Base-by-base conservation (phyloP, 352 stramenopile genomes). In the Phytophthora pseudosyringae region DNA sequence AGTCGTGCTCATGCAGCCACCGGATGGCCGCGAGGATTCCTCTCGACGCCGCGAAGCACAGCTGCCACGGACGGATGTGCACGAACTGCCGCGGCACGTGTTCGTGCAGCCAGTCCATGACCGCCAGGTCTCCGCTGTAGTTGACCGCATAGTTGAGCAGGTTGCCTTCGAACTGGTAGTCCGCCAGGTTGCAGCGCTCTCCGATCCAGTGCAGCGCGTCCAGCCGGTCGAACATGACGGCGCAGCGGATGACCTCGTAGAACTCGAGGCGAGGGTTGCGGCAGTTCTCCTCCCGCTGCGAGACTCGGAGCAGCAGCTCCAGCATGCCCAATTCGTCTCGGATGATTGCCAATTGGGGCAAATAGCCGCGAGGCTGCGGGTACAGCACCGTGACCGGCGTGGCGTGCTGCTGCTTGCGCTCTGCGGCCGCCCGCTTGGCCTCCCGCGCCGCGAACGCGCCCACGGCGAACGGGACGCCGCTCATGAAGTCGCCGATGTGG, bases 111-210 rank as follows among this genome's bases (percentile, higher is more conserved):
- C 69, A 77, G 50, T 77, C 64, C 54, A 77, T 28, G 5, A 74
- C 49, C 1, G 29, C 47, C 10, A 68, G 15, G 21, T 72, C 46
- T 18, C 44, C 59, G 21, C 64, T 68, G 46, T 74, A 74, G 25
- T 71, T 48, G 18, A 74, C 68, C 21, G 59, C 59, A 8, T 68
- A 76, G 54, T 67, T 76, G 9, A 70, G 46, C 12, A 76, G 33
- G 29, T 71, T 76, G 31, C 64, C 64, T 46, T 74, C 69, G 26
- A 68, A 76, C n/a, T 54, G n/a, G 50, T 76, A 74, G 10, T n/a
- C 2, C 0, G 11, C n/a, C 7, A 76, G 40, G 38, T 76, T 36
- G 32, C 58, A 65, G 54, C 63, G 44, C 21, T 43, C 9, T 21
- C 39, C 39, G 40, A 76, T 51, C 69, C 69, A 76, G 11, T 64